phyloP scores from a whole-genome alignment of 1,284 basidiomycete genomes.

The Sporisorium iseilematis-ciliati region DNA sequence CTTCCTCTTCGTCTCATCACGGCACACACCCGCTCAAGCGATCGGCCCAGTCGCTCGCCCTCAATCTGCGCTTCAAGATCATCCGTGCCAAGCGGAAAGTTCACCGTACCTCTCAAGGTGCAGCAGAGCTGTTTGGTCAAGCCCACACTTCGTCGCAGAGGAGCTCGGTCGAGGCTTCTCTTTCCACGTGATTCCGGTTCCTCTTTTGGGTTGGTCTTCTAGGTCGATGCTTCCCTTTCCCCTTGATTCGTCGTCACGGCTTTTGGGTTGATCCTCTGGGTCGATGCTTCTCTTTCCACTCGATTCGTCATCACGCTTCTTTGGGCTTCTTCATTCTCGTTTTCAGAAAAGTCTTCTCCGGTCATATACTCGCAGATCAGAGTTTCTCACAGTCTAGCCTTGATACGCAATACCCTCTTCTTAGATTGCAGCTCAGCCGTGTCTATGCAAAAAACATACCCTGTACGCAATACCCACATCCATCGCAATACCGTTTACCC shows the following conservation, averaged over 20 bases:
- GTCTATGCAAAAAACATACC: too few species aligned
- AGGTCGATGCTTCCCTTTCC: too few species aligned
- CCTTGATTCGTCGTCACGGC: too few species aligned
- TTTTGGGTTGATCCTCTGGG: too few species aligned
- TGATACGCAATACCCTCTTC: too few species aligned
- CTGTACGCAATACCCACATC: too few species aligned
- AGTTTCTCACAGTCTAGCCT: too few species aligned
- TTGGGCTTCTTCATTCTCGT: neutral
- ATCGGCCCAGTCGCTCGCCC: conserved; percentile 45
- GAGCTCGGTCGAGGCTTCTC: conserved; percentile 13
- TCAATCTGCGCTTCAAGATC: conserved; percentile 48
- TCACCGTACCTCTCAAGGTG: conserved; percentile 7
- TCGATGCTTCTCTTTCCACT: conserved; percentile 5
- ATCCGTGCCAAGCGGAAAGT: conserved; percentile 34
- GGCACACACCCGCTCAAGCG: conserved; percentile 15
- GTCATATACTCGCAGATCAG: too few species aligned
- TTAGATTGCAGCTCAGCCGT: too few species aligned
- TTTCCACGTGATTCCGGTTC: conserved; percentile 1
- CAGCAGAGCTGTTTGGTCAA: conserved; percentile 14
- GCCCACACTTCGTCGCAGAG: conserved; percentile 8
- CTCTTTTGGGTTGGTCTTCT: too few species aligned
- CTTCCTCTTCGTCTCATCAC: neutral
- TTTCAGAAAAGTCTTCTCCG: neutral
- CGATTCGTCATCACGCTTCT: conserved; percentile 1
- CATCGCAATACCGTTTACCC: neutral